Base-by-base conservation (phyloP, 2,329 filamentous ascomycete species). In the Aureobasidium sp. region DNA sequence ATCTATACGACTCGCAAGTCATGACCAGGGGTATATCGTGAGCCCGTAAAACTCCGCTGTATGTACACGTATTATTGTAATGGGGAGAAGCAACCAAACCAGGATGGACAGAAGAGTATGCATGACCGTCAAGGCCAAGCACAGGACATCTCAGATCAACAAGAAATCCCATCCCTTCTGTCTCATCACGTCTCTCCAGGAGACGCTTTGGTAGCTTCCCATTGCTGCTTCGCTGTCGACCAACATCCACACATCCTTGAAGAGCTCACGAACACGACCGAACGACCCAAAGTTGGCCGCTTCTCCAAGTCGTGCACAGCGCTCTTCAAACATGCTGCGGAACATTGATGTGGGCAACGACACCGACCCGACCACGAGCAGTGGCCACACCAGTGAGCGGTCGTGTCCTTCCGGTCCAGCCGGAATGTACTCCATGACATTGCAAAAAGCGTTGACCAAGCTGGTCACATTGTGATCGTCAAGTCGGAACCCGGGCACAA, bases 161-260 rank as follows among this genome's bases (percentile, higher is more conserved):
- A 97, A 82, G 78, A 91, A 94, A 74, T 96, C 90, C 92, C 91
- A 96, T 69, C 86, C 86, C 79, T 93, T 94, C 78, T 87, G 85
- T 77, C 85, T 85, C 91, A 97, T 96, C 73, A 93, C 85, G 77
- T 96, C 90, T 78, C 93, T 84, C 93, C 93, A 97, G 86, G 92
- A 91, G 76, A 96, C 84, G 78, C 88, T 87, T 72, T 85, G 86
- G 68, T 71, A 75, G 67, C 75, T 74, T 68, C 77, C 75, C 77
- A 77, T 72, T 68, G 73, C 72, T 49, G 76, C 73, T 68, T 76
- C 82, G 68, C 86, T 86, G 73, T 92, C 89, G 72, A 90, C 87
- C 67, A 85, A 79, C 44, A 76, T 74, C 94, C 94, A 99, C 34
- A 93, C 84, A 77, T 96, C 90, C 65, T 84, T 82, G 47, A 99